Evolutionary conservation across 768 basidiomycete species (phyloP), one percentile per base, ranked within the genome.

Genomic region (Kwoniella dendrophila): DNA sequence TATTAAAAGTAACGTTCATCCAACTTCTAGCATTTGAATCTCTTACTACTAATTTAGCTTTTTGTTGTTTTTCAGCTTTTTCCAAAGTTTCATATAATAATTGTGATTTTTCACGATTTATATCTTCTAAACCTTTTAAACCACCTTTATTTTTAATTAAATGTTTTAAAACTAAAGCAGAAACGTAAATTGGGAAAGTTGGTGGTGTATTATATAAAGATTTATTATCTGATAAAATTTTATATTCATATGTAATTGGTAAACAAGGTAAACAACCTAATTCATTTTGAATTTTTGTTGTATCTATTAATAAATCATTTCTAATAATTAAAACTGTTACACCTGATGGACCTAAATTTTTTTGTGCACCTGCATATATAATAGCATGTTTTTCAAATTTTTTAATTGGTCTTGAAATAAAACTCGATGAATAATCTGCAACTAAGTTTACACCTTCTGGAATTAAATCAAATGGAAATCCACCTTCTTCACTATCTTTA

Each of bases 351-450:
- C 95, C 94, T 52, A 98, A 82, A 79, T 99, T 99, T 83, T 99
- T 99, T 81, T 99, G 96, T 24, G 90, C 96, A 48, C 96, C 96
- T 6, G 94, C 96, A 77, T 88, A 98, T 71, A 99, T 89, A 74
- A 98, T 83, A 3, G 92, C 94, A 78, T 97, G 93, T 78, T 90
- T 90, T 29, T 86, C 87, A 62, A 97, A 83, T 64, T 84, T 85
- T 11, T 89, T 89, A 77, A 99, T 97, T 43, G 90, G 90, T 22
- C 94, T 85, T 53, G 90, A 91, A 87, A 98, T 90, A 85, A 99
- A 97, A 38, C 92, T 93, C 34, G 91, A 94, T 6, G 92, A 94
- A 80, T 96, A 90, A 82, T 99, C 96, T 26, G 85, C 93, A 7
- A 98, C 92, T 67, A 99, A 85, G 16, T 94, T 92, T 27, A 81